Evolutionary conservation across 1,284 basidiomycete species (phyloP).

Genomic region (Xanthoconium separans): DNA sequence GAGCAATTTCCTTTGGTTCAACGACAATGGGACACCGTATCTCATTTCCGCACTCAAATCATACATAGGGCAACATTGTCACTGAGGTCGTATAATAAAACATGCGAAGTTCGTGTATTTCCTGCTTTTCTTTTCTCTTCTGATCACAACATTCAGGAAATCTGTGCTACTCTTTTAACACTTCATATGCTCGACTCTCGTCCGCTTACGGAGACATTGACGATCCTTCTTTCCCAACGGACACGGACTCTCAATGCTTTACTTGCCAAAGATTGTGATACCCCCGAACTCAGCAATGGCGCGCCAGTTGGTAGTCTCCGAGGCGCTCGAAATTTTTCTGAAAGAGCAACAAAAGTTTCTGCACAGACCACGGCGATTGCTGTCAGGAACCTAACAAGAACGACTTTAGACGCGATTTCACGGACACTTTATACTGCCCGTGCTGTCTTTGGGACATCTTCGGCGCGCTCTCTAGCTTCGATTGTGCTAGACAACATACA

Average conservation of each 20-base stretch:
- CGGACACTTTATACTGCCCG: constrained; percentile 56
- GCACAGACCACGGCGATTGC: constrained; percentile 13
- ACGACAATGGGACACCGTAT: constrained; percentile 86
- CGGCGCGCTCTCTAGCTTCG: constrained; percentile 50
- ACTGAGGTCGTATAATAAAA: constrained; percentile 54
- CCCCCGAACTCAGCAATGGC: constrained; percentile 10
- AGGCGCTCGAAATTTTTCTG: constrained; percentile 18
- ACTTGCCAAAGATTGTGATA: constrained; percentile 38
- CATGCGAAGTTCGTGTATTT: constrained; percentile 45
- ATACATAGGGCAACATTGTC: constrained; percentile 77
- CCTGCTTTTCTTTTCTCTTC: neutral
- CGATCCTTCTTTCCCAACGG: constrained; percentile 71
- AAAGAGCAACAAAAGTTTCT: constrained; percentile 15
- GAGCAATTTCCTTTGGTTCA: constrained; percentile 81
- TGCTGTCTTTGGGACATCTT: constrained; percentile 45
- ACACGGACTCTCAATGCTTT: constrained; percentile 58
- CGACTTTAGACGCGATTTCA: constrained; percentile 52
- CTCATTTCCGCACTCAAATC: constrained; percentile 83
- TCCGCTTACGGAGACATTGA: constrained; percentile 69
- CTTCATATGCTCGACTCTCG: constrained; percentile 83
- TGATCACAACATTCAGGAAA: constrained; percentile 45
- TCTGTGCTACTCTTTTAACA: constrained; percentile 74
- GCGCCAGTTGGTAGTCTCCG: constrained; percentile 29
- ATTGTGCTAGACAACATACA: constrained; percentile 60
- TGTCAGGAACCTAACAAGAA: constrained; percentile 51